Evolutionary conservation across 192 early-diverging fungal species (phyloP), one percentile per base, ranked within the genome.

Genomic region (Lunasporangiospora selenospora): DNA sequence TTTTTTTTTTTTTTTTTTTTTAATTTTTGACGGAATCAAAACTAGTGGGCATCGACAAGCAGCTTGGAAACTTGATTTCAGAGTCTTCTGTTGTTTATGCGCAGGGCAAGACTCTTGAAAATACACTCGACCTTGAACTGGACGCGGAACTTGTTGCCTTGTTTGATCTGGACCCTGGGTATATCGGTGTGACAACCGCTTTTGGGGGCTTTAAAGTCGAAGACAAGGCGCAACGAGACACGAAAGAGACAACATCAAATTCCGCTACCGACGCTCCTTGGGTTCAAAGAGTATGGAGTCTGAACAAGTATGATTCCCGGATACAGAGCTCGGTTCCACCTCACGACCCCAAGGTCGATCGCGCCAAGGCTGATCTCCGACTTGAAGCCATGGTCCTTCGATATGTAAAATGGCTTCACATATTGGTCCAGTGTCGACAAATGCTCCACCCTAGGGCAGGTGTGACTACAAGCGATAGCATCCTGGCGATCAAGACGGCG

Each of bases 361-460:
- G n/a, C n/a, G n/a, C 38, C 6, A 32, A 36, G 6, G 18, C 36
- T 3, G 23, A 33, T 11, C 48, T 18, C 8, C 32, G 61, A 32
- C 19, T 73, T 42, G 69, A 73, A 19, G 69, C 61, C 0, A 73
- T 73, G 69, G 69, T 73, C 27, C n/a, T 73, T 21, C 46, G 69
- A 24, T 73, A 73, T 18, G 63, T 73, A 32, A 73, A 73, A 23
- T 73, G 69, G 69, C 50, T 73, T 13, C 69, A 73, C 15, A 55
- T 73, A 7, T 37, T 73, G 60, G 58, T 73, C 19, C 69, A 73
- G n/a, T 63, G 54, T 58, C 53, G 60, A 16, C 69, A 73, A 26
- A 19, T 73, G 3, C 6, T 73, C 18, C 63, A 54, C 21, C 53
- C 53, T 7, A 73, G 63, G 27, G 26, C 60, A 18, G 8, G 39